phyloP scores from a whole-genome alignment of 345 rosid genomes.

The Dimocarpus longan region DNA sequence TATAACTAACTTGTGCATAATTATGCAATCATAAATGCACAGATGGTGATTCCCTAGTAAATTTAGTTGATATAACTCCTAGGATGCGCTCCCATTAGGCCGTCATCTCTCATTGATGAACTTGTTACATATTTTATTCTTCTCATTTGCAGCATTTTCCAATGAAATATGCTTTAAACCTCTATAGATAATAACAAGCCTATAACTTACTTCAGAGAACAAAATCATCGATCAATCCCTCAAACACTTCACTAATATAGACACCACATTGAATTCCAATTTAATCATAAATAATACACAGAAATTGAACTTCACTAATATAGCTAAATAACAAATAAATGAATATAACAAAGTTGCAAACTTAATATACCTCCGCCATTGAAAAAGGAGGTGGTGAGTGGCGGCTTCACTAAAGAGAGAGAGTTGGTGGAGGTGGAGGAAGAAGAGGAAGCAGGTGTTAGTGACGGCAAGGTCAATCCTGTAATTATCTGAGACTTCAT shows the following conservation, averaged over 20 bases:
- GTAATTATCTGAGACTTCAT: conserved; percentile 44
- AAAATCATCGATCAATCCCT: background rate
- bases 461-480: conserved; percentile 40
- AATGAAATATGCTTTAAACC: background rate
- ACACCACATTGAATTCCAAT: no score
- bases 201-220: background rate
- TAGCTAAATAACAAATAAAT: background rate
- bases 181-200: background rate
- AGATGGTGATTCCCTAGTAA: background rate
- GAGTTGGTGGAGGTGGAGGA: conserved; percentile 35
- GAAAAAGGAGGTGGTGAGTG: conserved; percentile 45
- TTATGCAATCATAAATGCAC: background rate
- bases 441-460: conserved; percentile 34
- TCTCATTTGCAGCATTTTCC: background rate
- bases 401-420: conserved; percentile 35
- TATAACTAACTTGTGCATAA: background rate
- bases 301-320: background rate
- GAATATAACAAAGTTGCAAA: background rate
- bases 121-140: background rate
- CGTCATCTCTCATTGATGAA: background rate
- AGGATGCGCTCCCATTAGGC: background rate
- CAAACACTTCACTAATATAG: background rate
- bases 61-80: background rate
- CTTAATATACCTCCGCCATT: conserved; percentile 43
- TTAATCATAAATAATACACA: no score